These are phyloP conservation scores for Claviceps fusiformis DNA, from an alignment of 2,329 filamentous ascomycete genomes.

Conservation along the genomic window DNA sequence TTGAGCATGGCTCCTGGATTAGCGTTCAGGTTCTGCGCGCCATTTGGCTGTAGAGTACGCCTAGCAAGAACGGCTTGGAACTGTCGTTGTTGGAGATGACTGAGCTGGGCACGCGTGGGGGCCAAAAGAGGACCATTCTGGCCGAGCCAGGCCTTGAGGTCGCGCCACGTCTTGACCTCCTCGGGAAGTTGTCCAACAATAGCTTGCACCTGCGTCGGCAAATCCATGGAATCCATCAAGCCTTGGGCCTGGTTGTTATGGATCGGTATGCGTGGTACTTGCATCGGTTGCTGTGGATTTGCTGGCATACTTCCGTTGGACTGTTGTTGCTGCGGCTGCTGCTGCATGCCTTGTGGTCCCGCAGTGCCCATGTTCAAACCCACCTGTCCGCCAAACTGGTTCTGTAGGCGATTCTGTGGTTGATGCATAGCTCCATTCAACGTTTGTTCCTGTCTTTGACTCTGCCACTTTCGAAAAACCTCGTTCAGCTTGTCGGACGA, in stretches of 20 bases:
- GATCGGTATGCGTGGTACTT: constrained; percentile 14
- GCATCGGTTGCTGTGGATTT: constrained; percentile 15
- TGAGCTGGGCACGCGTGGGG: constrained; percentile 19
- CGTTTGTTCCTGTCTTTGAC: constrained; percentile 20
- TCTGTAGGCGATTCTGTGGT: constrained; percentile 15
- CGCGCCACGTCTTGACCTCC: constrained; percentile 35
- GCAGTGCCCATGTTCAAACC: constrained; percentile 17
- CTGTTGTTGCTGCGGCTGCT: constrained; percentile 9
- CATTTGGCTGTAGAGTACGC: constrained; percentile 14
- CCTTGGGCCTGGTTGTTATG: constrained; percentile 21
- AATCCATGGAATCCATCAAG: constrained; percentile 35
- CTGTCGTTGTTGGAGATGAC: constrained; percentile 24
- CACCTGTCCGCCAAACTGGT: constrained; percentile 20
- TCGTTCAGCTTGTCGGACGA: constrained; percentile 38
- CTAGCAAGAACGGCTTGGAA: constrained; percentile 22
- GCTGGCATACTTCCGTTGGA: constrained; percentile 13
- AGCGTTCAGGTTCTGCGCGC: constrained; percentile 17
- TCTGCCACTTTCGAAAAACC: constrained; percentile 35
- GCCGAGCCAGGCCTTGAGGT: constrained; percentile 29
- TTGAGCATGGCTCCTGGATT: constrained; percentile 10
- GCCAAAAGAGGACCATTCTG: constrained; percentile 22
- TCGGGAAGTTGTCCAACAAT: constrained; percentile 21
- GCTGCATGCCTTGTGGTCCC: constrained; percentile 14
- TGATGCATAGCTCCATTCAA: constrained; percentile 19
- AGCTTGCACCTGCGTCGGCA: constrained; percentile 24